These are phyloP conservation scores for Fomitopsis betulina DNA, from an alignment of 1,284 basidiomycete genomes.

Conservation along the genomic window DNA sequence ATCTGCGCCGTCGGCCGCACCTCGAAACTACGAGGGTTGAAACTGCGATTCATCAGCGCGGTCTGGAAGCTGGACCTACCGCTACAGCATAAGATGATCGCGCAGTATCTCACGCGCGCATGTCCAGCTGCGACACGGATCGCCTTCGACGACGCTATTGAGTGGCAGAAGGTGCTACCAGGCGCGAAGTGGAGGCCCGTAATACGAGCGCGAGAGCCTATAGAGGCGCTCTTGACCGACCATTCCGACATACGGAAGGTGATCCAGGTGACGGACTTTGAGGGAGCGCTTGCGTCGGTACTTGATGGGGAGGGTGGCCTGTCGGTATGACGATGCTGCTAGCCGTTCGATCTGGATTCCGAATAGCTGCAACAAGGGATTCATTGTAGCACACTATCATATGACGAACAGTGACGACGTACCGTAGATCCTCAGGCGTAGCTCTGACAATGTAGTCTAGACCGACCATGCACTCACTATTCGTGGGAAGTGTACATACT, in stretches of 20 bases:
- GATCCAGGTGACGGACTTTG: slow-evolving; percentile 6
- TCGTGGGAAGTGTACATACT: too few species aligned
- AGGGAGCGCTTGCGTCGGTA: slow-evolving; percentile 5
- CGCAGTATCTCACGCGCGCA: background rate
- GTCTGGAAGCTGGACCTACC: slow-evolving; percentile 8
- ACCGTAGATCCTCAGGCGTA: too few species aligned
- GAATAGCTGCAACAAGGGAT: too few species aligned
- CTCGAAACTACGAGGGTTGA: background rate
- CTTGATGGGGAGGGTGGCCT: slow-evolving; percentile 3
- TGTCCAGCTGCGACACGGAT: slow-evolving; percentile 8
- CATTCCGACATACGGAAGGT: background rate
- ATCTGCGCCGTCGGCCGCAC: slow-evolving; percentile 4
- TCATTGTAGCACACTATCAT: too few species aligned
- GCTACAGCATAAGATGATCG: slow-evolving; percentile 9
- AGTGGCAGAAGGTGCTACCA: slow-evolving; percentile 3
- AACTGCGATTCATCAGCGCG: slow-evolving; percentile 4
- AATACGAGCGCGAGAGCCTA: slow-evolving; percentile 5
- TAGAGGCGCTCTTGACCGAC: slow-evolving; percentile 3
- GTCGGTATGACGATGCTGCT: background rate
- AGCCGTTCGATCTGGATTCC: background rate
- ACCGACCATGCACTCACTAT: too few species aligned
- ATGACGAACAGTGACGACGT: too few species aligned
- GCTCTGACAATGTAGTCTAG: too few species aligned
- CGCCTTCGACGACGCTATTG: slow-evolving; percentile 6
- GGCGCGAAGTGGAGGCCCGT: slow-evolving; percentile 7